Base-by-base conservation (phyloP, 1,284 basidiomycete species). In the Microstroma glucosiphilum region DNA sequence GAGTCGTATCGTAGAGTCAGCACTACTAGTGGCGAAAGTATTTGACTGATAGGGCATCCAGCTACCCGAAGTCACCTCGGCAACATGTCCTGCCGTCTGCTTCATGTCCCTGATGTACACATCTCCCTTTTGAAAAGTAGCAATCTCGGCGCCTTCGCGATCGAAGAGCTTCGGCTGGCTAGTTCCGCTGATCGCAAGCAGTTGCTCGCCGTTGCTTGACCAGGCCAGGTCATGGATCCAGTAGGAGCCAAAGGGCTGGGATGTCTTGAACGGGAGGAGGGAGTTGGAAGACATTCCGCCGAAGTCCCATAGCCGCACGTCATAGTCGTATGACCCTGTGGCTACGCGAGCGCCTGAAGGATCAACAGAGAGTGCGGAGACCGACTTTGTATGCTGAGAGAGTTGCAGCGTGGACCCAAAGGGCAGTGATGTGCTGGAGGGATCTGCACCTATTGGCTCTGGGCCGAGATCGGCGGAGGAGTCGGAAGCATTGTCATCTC, bases 61-160 rank as follows among this genome's bases (percentile, higher is more conserved):
- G 40, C 86, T 83, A 66, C 92, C 91, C n/a, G 87, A 84, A 25
- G 89, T 89, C 68, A 98, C 79, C 78, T 96, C 92, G 46, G 89
- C 88, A 57, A 96, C 92, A 80, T 99, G 96, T 1, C 96, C 96
- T 55, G 86, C 84, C 63, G 96, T 98, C 76, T 96, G 88, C 80
- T 92, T 91, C 91, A 98, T 96, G 81, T 99, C 96, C 60, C 96
- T 87, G 72, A 99, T 89, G 78, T 97, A 99, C 67, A 90, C 90
- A 81, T 99, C 96, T 41, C 96, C 96, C 82, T 97, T 97, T 88
- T 64, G 89, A 85, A 64, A 76, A 40, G 57, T 63, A 0, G 60
- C 66, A 0, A 73, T n/a, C 40, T 72, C 66, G 0, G 62, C 62
- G 12, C 73, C 77, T 21, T 79, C 72, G 4, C 72, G 61, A 73